These are phyloP conservation scores for Ambrosia hybrid DNA, from an alignment of 140 eudicot genomes.

Conservation along the genomic window DNA sequence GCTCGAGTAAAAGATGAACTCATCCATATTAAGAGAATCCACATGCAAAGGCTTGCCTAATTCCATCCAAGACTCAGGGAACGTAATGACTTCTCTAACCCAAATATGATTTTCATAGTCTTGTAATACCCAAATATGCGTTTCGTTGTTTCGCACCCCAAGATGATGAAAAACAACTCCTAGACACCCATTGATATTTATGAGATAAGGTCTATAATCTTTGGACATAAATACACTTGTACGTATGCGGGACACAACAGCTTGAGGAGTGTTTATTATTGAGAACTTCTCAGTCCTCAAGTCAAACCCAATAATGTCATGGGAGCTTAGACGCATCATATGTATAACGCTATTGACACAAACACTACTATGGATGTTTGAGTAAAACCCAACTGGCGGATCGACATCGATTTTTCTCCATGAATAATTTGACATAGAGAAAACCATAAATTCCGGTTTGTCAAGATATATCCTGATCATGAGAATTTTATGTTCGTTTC, in stretches of 20 bases:
- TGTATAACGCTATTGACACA: conserved; percentile 15
- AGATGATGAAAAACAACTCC: not conserved
- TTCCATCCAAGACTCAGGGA: too few species aligned
- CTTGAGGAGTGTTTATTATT: conserved; percentile 6
- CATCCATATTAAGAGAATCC: too few species aligned
- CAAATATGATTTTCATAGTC: too few species aligned
- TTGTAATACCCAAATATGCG: too few species aligned
- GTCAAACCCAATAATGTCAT: conserved; percentile 21
- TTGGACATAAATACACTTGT: not conserved
- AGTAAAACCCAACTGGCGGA: not conserved
- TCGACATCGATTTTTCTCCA: not conserved
- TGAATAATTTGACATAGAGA: not conserved
- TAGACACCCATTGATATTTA: not conserved
- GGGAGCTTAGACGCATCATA: not conserved
- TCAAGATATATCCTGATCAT: not conserved
- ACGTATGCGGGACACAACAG: not conserved
- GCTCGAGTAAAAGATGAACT: too few species aligned
- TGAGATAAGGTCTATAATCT: not conserved
- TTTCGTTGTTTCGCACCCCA: too few species aligned
- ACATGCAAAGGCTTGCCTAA: too few species aligned
- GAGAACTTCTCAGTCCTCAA: conserved; percentile 10
- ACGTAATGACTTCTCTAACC: too few species aligned
- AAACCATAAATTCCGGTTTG: not conserved
- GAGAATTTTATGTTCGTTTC: conserved; percentile 11
- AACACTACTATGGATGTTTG: not conserved